Base-by-base conservation (phyloP, 352 stramenopile species). In the Phytophthora megakarya region DNA sequence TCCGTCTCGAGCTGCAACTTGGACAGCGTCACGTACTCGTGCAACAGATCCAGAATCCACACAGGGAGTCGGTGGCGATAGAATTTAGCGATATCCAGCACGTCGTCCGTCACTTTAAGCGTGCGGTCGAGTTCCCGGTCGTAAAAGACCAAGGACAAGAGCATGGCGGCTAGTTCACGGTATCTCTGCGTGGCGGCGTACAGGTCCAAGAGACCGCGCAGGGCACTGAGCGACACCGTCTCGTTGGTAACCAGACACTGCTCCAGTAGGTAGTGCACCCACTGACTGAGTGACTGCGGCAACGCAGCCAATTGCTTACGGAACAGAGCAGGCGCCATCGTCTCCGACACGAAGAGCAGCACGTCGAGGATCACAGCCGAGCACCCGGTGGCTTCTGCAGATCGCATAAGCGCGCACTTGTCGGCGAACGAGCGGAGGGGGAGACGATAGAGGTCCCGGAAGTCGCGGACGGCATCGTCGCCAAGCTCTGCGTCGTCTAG, bases 321-420 rank as follows among this genome's bases (percentile, higher is more conserved):
- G 55, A 93, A 89, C 16, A 78, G 50, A 3, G 55, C 42, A 25
- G 70, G 74, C 35, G 82, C 71, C 85, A 93, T 86, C 26, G 85
- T 93, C 66, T 92, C 82, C 50, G 79, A 90, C 18, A 89, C 59
- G 65, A 90, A 93, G 10, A 93, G 72, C 54, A 93, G 64, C 37
- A 89, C 79, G 51, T 92, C 80, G 50, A 91, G 67, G 43, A 92
- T 76, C 4, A 93, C 85, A 16, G 68, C 73, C 1, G 77, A 60
- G 67, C 85, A 90, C 0, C 56, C 59, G 0, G 85, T 78, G 22
- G 68, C 65, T 44, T 89, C 84, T 1, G 84, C 84, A 4, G 70
- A 67, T 0, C 28, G 51, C 48, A 93, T 55, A 11, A 93, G 64
- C 10, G 65, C 70, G 51, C 67, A 73, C 59, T 93, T 93, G 28